phyloP scores from a whole-genome alignment of 768 basidiomycete genomes.

The Lentinula detonsa region DNA sequence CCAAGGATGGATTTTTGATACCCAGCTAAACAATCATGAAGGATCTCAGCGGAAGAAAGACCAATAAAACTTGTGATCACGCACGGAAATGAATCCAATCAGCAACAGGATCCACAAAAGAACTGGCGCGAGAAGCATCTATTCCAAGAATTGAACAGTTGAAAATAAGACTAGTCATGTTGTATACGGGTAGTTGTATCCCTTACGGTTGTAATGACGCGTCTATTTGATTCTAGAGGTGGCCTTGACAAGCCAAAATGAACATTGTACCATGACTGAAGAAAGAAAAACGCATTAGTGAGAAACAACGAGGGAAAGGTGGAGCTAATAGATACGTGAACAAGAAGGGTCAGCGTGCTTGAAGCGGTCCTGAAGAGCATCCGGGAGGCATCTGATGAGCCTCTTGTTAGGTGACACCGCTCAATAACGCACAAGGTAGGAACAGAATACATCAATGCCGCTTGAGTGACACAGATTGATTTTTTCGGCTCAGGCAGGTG shows the following conservation, averaged over 20 bases:
- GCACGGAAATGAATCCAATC: constrained; percentile 2
- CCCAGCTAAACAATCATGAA: not conserved
- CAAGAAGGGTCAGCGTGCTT: constrained; percentile 7
- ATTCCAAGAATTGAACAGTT: not conserved
- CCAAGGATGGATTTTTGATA: not conserved
- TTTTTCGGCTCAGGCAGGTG: not conserved
- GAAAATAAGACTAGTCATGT: not conserved
- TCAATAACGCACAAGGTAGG: constrained; percentile 7
- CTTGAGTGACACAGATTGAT: constrained; percentile 7
- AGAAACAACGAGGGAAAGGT: not conserved
- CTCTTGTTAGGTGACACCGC: not conserved
- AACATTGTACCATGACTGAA: constrained; percentile 10
- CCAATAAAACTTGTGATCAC: not conserved
- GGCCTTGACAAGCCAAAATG: constrained; percentile 7
- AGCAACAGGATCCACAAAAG: constrained; percentile 3
- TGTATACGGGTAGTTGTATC: not conserved
- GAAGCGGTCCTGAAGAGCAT: constrained; percentile 2
- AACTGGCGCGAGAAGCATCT: constrained; percentile 6
- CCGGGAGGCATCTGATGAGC: not conserved
- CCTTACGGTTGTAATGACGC: not conserved
- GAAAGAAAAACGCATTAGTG: not conserved
- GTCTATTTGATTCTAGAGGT: constrained; percentile 7
- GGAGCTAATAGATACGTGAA: not conserved
- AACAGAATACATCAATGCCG: constrained; percentile 9
- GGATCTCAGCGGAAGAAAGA: not conserved